Evolutionary conservation across 805 yeast species (phyloP).

Genomic region (Lachancea cidri): DNA sequence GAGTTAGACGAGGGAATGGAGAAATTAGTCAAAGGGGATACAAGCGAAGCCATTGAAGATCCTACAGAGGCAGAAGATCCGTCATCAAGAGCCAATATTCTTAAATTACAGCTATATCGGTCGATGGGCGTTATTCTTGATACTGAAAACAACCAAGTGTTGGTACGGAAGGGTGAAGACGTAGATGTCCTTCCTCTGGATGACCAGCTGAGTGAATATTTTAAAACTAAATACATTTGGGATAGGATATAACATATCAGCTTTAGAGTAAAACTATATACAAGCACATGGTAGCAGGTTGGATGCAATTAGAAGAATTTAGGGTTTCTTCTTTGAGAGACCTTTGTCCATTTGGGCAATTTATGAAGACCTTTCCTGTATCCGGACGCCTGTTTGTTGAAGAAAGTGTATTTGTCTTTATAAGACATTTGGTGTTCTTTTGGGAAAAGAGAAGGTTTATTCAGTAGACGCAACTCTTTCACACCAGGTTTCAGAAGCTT

Average conservation of each 20-base stretch:
- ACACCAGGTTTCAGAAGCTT: slow-evolving; percentile 26
- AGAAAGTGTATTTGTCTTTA: slow-evolving; percentile 81
- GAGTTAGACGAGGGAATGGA: slow-evolving; percentile 18
- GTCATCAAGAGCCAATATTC: slow-evolving; percentile 23
- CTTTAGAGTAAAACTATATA: not conserved
- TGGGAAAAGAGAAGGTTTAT: slow-evolving; percentile 50
- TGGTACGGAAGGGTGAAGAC: slow-evolving; percentile 44
- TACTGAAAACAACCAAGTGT: slow-evolving; percentile 37
- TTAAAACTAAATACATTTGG: slow-evolving; percentile 75
- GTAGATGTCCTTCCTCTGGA: slow-evolving; percentile 49
- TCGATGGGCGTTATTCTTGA: slow-evolving; percentile 54
- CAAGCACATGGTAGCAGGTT: not conserved
- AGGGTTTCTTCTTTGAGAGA: slow-evolving; percentile 76
- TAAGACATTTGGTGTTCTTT: slow-evolving; percentile 77
- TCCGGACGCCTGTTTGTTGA: slow-evolving; percentile 63
- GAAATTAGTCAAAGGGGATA: slow-evolving; percentile 11
- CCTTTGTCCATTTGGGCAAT: slow-evolving; percentile 89
- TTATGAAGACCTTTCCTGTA: slow-evolving; percentile 87
- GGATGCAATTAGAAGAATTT: slow-evolving; percentile 44
- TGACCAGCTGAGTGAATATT: slow-evolving; percentile 54
- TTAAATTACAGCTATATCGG: slow-evolving; percentile 56
- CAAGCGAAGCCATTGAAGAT: not conserved
- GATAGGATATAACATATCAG: slow-evolving; percentile 43
- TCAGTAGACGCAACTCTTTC: slow-evolving; percentile 22
- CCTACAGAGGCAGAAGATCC: slow-evolving; percentile 17